phyloP scores from a whole-genome alignment of 1,139 yeast species.

The Ogataea hybrid region DNA sequence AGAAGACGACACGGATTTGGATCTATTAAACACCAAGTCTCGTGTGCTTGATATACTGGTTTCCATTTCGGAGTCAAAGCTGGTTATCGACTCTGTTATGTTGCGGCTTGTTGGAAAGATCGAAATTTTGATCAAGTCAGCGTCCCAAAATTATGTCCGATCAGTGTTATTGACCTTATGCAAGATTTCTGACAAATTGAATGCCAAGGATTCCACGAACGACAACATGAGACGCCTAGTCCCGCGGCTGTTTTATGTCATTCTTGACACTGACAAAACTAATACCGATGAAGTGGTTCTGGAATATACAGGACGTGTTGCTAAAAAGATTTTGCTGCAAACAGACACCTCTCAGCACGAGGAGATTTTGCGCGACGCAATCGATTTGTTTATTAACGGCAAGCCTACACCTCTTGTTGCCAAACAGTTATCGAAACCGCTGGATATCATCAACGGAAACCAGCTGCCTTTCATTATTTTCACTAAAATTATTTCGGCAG shows the following conservation, averaged over 20 bases:
- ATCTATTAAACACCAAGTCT: conserved; percentile 28
- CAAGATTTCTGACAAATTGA: conserved; percentile 28
- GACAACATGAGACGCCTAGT: conserved; percentile 28
- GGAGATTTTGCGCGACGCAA: conserved; percentile 37
- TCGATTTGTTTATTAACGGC: conserved; percentile 30
- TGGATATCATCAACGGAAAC: conserved; percentile 36
- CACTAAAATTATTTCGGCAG: conserved; percentile 48
- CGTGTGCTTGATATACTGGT: conserved; percentile 45
- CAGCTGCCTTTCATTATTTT: conserved; percentile 46
- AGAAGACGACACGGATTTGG: conserved; percentile 31
- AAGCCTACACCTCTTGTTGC: conserved; percentile 8
- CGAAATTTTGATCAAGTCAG: conserved; percentile 16
- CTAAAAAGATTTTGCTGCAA: conserved; percentile 32
- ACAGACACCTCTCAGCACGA: conserved; percentile 31
- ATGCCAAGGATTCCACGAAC: conserved; percentile 19
- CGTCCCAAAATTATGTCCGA: conserved; percentile 20
- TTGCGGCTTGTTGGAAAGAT: conserved; percentile 50
- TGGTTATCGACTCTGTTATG: conserved; percentile 48
- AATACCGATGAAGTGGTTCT: conserved; percentile 18
- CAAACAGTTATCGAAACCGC: conserved; percentile 13
- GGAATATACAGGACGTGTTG: conserved; percentile 33
- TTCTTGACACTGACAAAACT: conserved; percentile 15
- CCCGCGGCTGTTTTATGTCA: conserved; percentile 24
- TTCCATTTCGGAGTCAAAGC: conserved; percentile 44
- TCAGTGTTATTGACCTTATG: conserved; percentile 27